A percentile compares a stretch with the other conserved stretches of the same genome.
These are phyloP conservation scores for Drechslerella stenobrocha DNA, from an alignment of 2,329 filamentous ascomycete species.

Conservation along the genomic window DNA sequence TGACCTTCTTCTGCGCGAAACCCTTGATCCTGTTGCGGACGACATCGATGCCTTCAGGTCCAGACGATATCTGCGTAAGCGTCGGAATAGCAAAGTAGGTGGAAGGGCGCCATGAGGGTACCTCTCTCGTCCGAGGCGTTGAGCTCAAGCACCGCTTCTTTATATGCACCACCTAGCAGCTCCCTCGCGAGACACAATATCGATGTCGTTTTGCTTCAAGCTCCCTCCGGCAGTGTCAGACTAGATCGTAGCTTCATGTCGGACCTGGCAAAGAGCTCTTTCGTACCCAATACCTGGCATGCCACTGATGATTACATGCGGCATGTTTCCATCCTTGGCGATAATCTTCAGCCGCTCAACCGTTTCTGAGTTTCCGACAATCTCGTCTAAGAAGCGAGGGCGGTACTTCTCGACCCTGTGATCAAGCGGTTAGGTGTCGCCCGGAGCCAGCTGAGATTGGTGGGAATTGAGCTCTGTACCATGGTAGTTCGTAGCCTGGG, in stretches of 20 bases:
- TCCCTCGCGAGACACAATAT: constrained; percentile 90
- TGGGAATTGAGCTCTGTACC: constrained; percentile 59
- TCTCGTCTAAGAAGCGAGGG: constrained; percentile 89
- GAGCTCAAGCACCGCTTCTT: constrained; percentile 93
- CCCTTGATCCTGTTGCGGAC: constrained; percentile 97
- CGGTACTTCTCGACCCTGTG: constrained; percentile 96
- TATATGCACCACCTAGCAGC: constrained; percentile 87
- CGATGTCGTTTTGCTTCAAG: constrained; percentile 77
- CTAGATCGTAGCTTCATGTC: constrained; percentile 3
- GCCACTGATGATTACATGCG: constrained; percentile 97
- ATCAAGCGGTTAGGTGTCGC: constrained; percentile 31
- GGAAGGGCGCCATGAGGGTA: constrained; percentile 61
- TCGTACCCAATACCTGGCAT: constrained; percentile 86
- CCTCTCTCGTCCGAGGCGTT: constrained; percentile 94
- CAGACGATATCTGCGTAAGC: constrained; percentile 56
- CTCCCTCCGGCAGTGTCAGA: constrained; percentile 10
- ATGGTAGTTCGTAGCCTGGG: constrained; percentile 72
- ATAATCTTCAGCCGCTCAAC: constrained; percentile 98
- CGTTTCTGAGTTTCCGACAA: constrained; percentile 96
- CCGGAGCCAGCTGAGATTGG: not conserved
- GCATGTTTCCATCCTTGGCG: constrained; percentile 98
- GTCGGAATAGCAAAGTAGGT: not conserved
- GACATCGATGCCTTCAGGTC: constrained; percentile 78
- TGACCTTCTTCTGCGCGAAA: constrained; percentile 99
- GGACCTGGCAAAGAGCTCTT: constrained; percentile 2